Conservation (phyloP, 495 filamentous ascomycete species). For the Penicillium bialowiezense region DNA sequence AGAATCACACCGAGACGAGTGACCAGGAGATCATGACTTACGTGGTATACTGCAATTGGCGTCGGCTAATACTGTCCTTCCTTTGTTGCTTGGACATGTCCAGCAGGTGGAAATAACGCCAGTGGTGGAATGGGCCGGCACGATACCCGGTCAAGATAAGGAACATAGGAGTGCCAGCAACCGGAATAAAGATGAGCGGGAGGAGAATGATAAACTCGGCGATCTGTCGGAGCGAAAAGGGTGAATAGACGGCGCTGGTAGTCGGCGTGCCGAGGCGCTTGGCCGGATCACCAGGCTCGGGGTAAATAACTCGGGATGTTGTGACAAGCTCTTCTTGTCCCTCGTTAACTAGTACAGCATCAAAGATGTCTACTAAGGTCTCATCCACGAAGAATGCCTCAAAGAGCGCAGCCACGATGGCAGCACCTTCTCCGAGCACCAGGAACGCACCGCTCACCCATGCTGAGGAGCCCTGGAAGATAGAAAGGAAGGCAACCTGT, state of each 20-base stretch:
- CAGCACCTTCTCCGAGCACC: constrained; percentile 64
- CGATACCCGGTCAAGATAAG: constrained; percentile 61
- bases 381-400: constrained; percentile 69
- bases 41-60: constrained; percentile 62
- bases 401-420: constrained; percentile 59
- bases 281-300: constrained; percentile 50
- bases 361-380: constrained; percentile 66
- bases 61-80: constrained; percentile 48
- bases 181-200: constrained; percentile 64
- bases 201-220: constrained; percentile 70
- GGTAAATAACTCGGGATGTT: constrained; percentile 51
- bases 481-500: constrained; percentile 60
- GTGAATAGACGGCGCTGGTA: constrained; percentile 56
- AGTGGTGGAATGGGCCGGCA: constrained; percentile 64
- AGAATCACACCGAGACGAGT: too few species aligned
- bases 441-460: constrained; percentile 64
- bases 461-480: constrained; percentile 58
- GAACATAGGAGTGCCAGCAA: constrained; percentile 62
- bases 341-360: constrained; percentile 59
- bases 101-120: constrained; percentile 62
- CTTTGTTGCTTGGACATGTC: constrained; percentile 57
- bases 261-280: constrained; percentile 58
- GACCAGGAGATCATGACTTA: constrained; percentile 29
- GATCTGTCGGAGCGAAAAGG: constrained; percentile 73
- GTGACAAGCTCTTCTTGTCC: constrained; percentile 56